phyloP scores from a whole-genome alignment of 2,329 filamentous ascomycete genomes.

The Daldinia eschscholtzii region DNA sequence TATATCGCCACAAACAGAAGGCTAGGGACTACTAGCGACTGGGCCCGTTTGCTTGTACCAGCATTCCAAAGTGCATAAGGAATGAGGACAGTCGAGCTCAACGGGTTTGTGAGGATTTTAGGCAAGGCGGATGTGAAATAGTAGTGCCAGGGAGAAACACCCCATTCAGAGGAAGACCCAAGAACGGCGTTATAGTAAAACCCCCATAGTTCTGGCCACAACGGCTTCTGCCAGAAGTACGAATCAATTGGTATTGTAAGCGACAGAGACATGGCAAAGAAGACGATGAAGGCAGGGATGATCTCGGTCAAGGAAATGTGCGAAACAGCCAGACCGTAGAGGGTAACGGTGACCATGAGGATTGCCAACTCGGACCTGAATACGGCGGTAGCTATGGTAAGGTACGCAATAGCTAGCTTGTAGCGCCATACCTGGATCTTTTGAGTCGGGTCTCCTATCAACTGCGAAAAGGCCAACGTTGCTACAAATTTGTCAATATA shows the following conservation, averaged over 20 bases:
- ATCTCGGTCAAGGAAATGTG: conserved; percentile 56
- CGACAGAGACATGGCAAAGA: conserved; percentile 74
- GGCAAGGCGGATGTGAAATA: conserved; percentile 88
- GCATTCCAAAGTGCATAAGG: conserved; percentile 65
- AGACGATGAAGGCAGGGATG: conserved; percentile 73
- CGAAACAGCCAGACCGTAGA: conserved; percentile 68
- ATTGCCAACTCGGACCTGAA: conserved; percentile 93
- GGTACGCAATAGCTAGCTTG: conserved; percentile 75
- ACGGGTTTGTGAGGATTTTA: conserved; percentile 84
- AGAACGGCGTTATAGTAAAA: conserved; percentile 93
- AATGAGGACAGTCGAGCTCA: conserved; percentile 69
- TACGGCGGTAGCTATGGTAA: conserved; percentile 84
- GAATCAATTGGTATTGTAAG: conserved; percentile 85
- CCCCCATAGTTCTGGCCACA: conserved; percentile 91
- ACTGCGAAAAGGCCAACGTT: conserved; percentile 71
- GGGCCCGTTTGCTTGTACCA: conserved; percentile 58
- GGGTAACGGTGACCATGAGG: conserved; percentile 76
- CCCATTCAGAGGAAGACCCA: conserved; percentile 88
- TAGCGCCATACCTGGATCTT: conserved; percentile 60
- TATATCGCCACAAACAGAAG: conserved; percentile 82
- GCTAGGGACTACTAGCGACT: conserved; percentile 72
- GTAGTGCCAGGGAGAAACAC: conserved; percentile 84
- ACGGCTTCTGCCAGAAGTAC: conserved; percentile 88
- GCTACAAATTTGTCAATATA: conserved; percentile 59
- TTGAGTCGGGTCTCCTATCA: conserved; percentile 56